Base-by-base conservation (phyloP, 2,329 filamentous ascomycete species). In the Daldinia eschscholtzii region DNA sequence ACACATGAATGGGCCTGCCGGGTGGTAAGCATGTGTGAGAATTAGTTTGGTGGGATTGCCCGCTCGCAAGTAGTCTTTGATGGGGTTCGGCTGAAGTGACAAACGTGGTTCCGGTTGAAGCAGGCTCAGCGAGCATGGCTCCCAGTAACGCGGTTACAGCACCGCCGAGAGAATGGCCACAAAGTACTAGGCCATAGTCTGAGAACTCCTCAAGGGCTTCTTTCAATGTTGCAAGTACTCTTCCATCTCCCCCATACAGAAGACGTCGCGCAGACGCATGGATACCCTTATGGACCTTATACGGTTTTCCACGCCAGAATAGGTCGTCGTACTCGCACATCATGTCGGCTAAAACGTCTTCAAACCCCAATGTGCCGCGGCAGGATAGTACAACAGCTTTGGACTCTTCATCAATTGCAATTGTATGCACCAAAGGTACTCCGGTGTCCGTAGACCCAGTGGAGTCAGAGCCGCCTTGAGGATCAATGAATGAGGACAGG, bases 241-340 rank as follows among this genome's bases (percentile, higher is more conserved):
- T 84, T 0, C 89, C 89, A 56, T 92, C 90, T 53, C 86, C 88
- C 7, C 90, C 90, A 73, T 90, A 90, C 0, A 93, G 81, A 0
- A 93, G 83, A 10, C 91, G 86, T 20, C 87, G 84, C 3, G 91
- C 91, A 1, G 91, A 92, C 0, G 91, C 90, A 75, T 92, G 90
- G 61, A 93, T 89, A 13, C 91, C 91, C 76, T 92, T 92, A 79
- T 93, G 91, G 0, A 93, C 91, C 71, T 90, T 88, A 81, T 91
- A 92, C 0, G 82, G 81, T 65, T 84, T 86, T 15, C 89, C 89
- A 64, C 88, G 85, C 89, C 91, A 91, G 4, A 81, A 69, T 9
- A 92, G 80, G 61, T 89, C 85, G 72, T 92, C 90, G 70, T 92
- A 93, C 53, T 92, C 91, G 78, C 91, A 93, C 33, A 90, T 90